Evolutionary conservation across 164 flowering plant species (phyloP), one percentile per base, ranked within the genome.

Genomic region (Macadamia tetraphylla): DNA sequence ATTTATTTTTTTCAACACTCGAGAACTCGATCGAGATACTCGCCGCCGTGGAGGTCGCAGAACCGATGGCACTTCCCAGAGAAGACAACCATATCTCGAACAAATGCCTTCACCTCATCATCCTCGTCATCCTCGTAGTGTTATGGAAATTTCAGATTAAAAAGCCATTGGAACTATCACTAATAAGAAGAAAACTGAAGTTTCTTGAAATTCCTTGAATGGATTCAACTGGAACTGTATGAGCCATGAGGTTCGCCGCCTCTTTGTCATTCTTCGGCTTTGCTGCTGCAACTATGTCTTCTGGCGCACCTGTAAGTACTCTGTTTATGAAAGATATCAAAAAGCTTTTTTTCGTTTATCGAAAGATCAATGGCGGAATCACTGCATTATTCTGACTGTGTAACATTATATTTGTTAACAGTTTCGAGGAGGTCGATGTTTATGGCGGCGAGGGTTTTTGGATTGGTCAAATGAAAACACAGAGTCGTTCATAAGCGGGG

Each of bases 391-490:
- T 23, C 60, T 59, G 1, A 30, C 10, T 9, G 30, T 43, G 48
- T 5, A 43, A 5, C 48, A 6, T 43, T 59, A 30, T 59, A 4
- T 10, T 30, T 13, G 13, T 59, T 31, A 9, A 3, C 72, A 77
- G 80, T 55, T 32, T 56, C 63, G 80, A 66, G 23, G 23, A 23
- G 76, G 79, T 53, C 71, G 71, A 57, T 52, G 30, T 63, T 62
- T 52, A 64, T 64, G 72, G 69, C 67, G 68, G 43, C 69, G 76
- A 61, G 76, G 67, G 60, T 65, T 77, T 56, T 73, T 72, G 2
- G 56, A 67, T 60, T 67, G 71, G 43, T 64, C 71, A 1, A 62
- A 23, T 7, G 62, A 56, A 14, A 53, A 60, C 32, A 52, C 62
- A 35, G 68, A 58, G 35, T 42, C 52, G 23, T 69, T 72, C 30